phyloP scores from a whole-genome alignment of 2,329 filamentous ascomycete species.

The Colletotrichum coccodes region DNA sequence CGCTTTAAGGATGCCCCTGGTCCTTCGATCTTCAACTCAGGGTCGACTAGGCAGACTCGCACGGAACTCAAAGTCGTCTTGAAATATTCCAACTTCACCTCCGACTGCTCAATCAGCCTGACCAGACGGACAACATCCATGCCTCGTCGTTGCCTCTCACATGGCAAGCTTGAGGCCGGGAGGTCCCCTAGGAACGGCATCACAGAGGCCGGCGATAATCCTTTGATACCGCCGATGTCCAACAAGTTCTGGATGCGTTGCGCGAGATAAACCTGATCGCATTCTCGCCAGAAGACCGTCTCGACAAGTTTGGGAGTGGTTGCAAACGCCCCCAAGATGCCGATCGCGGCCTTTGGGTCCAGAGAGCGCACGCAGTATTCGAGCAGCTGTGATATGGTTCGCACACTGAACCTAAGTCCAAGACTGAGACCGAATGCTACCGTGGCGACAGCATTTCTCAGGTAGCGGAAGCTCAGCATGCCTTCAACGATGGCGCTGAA shows the following conservation, averaged over 20 bases:
- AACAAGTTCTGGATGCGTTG: slow-evolving; percentile 14
- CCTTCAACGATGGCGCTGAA: slow-evolving; percentile 59
- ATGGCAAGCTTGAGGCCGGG: background rate
- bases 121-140: background rate
- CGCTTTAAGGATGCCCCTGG: background rate
- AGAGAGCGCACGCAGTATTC: slow-evolving; percentile 49
- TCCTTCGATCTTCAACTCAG: background rate
- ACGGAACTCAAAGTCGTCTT: background rate
- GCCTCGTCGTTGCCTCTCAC: background rate
- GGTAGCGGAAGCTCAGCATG: slow-evolving; percentile 57
- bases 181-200: background rate
- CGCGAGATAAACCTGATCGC: slow-evolving; percentile 7
- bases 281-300: background rate
- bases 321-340: background rate
- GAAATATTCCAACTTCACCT: background rate
- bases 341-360: slow-evolving; percentile 4
- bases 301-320: background rate
- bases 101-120: background rate
- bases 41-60: background rate
- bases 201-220: background rate
- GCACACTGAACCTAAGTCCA: slow-evolving; percentile 43
- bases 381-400: slow-evolving; percentile 49
- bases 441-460: slow-evolving; percentile 55
- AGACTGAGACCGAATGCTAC: slow-evolving; percentile 51
- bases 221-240: slow-evolving; percentile 8